phyloP scores from a whole-genome alignment of 2,329 filamentous ascomycete species.

The Calonectria leucothoes region DNA sequence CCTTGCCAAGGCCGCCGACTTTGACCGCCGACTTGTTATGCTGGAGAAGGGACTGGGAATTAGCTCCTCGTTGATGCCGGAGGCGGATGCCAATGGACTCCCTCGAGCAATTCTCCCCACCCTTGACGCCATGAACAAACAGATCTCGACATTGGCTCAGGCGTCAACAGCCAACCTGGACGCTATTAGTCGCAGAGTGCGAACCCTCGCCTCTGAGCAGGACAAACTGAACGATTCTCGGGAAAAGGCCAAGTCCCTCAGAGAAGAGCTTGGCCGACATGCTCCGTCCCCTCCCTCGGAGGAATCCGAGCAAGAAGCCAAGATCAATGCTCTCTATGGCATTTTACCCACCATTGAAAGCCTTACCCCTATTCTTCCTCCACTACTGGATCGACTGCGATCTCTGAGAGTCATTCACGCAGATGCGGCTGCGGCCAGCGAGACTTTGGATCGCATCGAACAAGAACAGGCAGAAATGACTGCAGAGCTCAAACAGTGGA shows the following conservation, averaged over 20 bases:
- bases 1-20: conserved; percentile 85
- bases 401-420: conserved; percentile 88
- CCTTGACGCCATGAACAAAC: conserved; percentile 82
- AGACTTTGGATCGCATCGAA: conserved; percentile 82
- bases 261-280: conserved; percentile 67
- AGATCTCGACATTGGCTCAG: conserved; percentile 80
- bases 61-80: conserved; percentile 74
- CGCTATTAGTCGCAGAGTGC: conserved; percentile 75
- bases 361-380: conserved; percentile 85
- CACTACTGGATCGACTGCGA: conserved; percentile 85
- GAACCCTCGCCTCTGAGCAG: conserved; percentile 77
- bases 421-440: conserved; percentile 84
- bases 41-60: conserved; percentile 87
- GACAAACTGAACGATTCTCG: conserved; percentile 76
- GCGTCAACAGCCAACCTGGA: conserved; percentile 80
- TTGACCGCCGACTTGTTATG: conserved; percentile 82
- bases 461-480: conserved; percentile 84
- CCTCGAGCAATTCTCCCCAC: conserved; percentile 83
- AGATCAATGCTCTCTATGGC: conserved; percentile 92
- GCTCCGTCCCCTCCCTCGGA: conserved; percentile 55
- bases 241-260: conserved; percentile 69
- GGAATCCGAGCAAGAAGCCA: conserved; percentile 79
- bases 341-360: conserved; percentile 90
- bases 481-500: conserved; percentile 87
- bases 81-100: conserved; percentile 66